Conservation (phyloP, 441 rosid genomes). For the Gossypium armourianum region DNA sequence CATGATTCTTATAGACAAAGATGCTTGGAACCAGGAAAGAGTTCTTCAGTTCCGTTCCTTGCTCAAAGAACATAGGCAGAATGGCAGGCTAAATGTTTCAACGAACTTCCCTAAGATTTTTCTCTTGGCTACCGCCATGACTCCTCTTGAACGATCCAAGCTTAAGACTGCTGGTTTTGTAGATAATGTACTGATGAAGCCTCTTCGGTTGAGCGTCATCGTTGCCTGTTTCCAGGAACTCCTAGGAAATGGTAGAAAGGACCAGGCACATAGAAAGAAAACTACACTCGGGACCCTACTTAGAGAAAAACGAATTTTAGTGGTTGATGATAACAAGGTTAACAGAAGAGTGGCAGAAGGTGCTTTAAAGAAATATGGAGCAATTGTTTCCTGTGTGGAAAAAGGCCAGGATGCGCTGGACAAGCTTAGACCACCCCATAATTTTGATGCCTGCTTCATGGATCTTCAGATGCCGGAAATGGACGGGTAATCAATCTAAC, state of each 20-base stretch:
- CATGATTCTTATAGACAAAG: constrained; percentile 65
- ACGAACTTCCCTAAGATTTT: constrained; percentile 43
- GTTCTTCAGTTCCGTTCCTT: constrained; percentile 27
- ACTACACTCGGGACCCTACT: constrained; percentile 49
- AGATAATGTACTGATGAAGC: constrained; percentile 58
- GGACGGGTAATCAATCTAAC: constrained; percentile 56
- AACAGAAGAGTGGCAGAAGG: constrained; percentile 93
- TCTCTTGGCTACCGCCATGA: constrained; percentile 48
- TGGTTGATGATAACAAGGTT: constrained; percentile 82
- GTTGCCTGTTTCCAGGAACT: constrained; percentile 63
- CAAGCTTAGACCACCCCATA: constrained; percentile 70
- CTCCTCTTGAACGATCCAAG: constrained; percentile 32
- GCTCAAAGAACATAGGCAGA: constrained; percentile 25
- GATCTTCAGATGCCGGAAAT: constrained; percentile 98
- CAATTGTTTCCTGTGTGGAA: constrained; percentile 67
- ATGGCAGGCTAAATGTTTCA: constrained; percentile 22
- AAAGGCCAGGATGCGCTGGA: constrained; percentile 61
- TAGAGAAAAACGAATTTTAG: constrained; percentile 54
- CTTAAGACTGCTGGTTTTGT: constrained; percentile 44
- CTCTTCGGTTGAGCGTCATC: constrained; percentile 56
- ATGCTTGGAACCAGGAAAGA: constrained; percentile 53
- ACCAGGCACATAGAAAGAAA: constrained; percentile 36
- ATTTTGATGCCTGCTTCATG: constrained; percentile 87
- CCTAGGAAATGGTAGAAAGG: constrained; percentile 47
- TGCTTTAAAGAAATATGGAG: constrained; percentile 67